Conservation (phyloP, 352 stramenopile genomes). For the Aphanomyces euteiches region DNA sequence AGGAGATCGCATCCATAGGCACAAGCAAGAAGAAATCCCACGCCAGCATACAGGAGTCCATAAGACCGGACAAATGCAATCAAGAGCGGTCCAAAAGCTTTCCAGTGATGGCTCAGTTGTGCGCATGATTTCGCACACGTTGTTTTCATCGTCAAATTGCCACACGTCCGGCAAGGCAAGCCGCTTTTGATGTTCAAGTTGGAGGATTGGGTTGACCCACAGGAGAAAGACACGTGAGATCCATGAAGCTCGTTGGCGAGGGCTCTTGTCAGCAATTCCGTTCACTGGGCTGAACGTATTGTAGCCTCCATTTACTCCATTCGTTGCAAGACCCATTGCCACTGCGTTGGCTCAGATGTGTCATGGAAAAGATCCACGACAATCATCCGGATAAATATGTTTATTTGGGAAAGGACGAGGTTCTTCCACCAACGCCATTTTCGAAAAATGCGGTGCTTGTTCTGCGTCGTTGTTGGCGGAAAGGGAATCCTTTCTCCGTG, state of each 20-base stretch:
- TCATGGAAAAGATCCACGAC: no score
- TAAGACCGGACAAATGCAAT: slow-evolving; percentile 39
- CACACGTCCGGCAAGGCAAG: slow-evolving; percentile 58
- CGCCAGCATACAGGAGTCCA: slow-evolving; percentile 39
- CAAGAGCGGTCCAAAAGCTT: slow-evolving; percentile 34
- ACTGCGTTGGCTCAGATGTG: no score
- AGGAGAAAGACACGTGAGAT: slow-evolving; percentile 37
- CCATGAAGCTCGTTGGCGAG: slow-evolving; percentile 37
- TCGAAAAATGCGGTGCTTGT: no score
- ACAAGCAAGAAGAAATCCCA: slow-evolving; percentile 3
- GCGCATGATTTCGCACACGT: slow-evolving; percentile 47
- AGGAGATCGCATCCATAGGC: slow-evolving; percentile 37
- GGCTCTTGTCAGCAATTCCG: slow-evolving; percentile 28
- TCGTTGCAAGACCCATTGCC: no score
- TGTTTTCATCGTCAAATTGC: slow-evolving; percentile 44
- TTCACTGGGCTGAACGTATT: slow-evolving; percentile 32
- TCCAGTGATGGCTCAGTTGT: slow-evolving; percentile 56
- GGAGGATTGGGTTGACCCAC: slow-evolving; percentile 38
- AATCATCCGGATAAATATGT: no score
- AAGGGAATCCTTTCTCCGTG: no score
- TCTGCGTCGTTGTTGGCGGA: no score
- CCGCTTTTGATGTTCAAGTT: slow-evolving; percentile 38
- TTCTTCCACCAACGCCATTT: no score
- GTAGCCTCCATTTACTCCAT: slow-evolving; percentile 18
- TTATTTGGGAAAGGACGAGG: no score